phyloP scores from a whole-genome alignment of 305 asterid species.

The Fraxinus ornus region DNA sequence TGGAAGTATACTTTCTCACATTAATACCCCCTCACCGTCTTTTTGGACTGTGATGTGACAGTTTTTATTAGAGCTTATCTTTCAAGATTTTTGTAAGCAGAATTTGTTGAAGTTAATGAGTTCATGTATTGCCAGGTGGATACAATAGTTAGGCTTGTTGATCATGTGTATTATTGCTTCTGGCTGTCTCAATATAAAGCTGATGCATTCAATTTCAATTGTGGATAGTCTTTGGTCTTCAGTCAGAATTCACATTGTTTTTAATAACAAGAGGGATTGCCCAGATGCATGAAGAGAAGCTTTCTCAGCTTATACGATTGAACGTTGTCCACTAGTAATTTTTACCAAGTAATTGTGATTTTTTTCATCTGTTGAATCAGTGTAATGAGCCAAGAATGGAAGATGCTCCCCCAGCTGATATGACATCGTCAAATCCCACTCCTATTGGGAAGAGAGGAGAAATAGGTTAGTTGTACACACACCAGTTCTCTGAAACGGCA shows the following conservation, averaged over 20 bases:
- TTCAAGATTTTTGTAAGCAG: conserved; percentile 14
- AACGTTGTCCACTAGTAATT: conserved; percentile 1
- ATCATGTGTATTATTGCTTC: conserved; percentile 12
- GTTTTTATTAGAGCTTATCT: conserved; percentile 8
- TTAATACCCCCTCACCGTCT: not conserved
- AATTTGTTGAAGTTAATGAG: not conserved
- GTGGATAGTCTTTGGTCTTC: not conserved
- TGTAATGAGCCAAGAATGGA: conserved; percentile 93
- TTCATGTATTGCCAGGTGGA: not conserved
- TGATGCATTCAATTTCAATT: conserved; percentile 5
- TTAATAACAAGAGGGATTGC: not conserved
- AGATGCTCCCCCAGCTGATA: conserved; percentile 97
- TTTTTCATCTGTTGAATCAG: conserved; percentile 41
- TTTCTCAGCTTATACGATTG: conserved; percentile 3
- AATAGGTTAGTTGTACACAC: conserved; percentile 51
- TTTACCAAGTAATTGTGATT: conserved; percentile 8
- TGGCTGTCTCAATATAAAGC: conserved; percentile 15
- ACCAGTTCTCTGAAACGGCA: not conserved
- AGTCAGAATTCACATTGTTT: conserved; percentile 4
- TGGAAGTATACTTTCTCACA: not conserved
- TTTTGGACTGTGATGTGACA: not conserved
- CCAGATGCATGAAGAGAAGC: not conserved
- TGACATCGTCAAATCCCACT: conserved; percentile 64
- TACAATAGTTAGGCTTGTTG: conserved; percentile 3
- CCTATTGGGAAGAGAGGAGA: conserved; percentile 83